Evolutionary conservation across 2,329 filamentous ascomycete genomes (phyloP), one percentile per base, ranked within the genome.

Genomic region (Trichophyton benhamiae): DNA sequence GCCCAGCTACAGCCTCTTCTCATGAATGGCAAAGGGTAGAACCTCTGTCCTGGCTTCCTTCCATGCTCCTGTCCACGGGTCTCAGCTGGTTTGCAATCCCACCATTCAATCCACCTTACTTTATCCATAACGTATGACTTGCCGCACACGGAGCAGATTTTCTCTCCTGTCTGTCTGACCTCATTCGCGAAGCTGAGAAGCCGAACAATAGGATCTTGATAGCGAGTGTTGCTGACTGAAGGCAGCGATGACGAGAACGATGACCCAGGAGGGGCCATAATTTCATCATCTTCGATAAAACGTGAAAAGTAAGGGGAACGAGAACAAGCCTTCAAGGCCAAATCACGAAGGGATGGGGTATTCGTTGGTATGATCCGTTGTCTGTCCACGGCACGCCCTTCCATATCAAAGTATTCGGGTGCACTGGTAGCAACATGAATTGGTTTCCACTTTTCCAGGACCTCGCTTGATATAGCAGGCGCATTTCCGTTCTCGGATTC

Each of bases 91-190:
- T 67, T 69, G 60, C 72, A 72, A 63, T 76, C 74, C 74, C 74
- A 76, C 74, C 74, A 76, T 63, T 78, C 77, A 20, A 77, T 67
- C 75, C 76, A 78, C 64, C 75, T 70, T 0, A 72, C 69, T 8
- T 76, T 72, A 15, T 76, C 71, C 58, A 76, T 68, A 4, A 79
- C 72, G 53, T 75, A 78, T 6, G 67, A 67, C 9, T 70, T 70
- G 33, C 70, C 66, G 59, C 77, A 79, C 0, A 75, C 67, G 0
- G 74, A 76, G 63, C 77, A 79, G 27, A 62, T 60, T 57, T 71
- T 69, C 3, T 72, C 75, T 1, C 76, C 76, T 0, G 69, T 69
- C 53, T 67, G 65, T n/a, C 71, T 70, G 9, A 76, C 69, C 3
- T 68, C 67, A 48, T 68, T 68, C 3, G 75, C 73, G 3, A 68